phyloP scores from a whole-genome alignment of 495 filamentous ascomycete genomes.

The Aspergillus steynii region DNA sequence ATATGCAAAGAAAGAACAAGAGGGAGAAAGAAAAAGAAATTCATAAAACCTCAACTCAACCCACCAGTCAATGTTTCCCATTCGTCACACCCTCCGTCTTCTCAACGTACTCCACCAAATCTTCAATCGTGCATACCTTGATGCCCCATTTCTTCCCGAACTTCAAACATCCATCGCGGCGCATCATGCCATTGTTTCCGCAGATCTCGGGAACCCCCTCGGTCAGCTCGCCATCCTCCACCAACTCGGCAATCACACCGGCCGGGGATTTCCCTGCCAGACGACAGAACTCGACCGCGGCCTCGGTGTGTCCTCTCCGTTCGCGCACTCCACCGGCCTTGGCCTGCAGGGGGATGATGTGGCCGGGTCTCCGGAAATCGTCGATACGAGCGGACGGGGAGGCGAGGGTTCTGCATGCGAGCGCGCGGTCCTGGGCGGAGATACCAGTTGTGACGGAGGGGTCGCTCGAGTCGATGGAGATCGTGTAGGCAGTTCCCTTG shows the following conservation, averaged over 20 bases:
- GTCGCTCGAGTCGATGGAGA: constrained; percentile 76
- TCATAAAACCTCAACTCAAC: constrained; percentile 7
- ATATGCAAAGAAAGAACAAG: constrained; percentile 13
- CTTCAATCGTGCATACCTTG: constrained; percentile 93
- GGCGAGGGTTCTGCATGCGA: constrained; percentile 80
- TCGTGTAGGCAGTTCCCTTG: constrained; percentile 87
- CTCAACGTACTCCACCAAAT: constrained; percentile 78
- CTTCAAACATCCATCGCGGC: constrained; percentile 81
- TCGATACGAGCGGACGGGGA: constrained; percentile 55
- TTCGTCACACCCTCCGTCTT: constrained; percentile 42
- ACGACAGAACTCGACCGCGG: constrained; percentile 82
- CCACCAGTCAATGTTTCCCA: constrained; percentile 35
- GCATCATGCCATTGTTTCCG: constrained; percentile 81
- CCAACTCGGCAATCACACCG: constrained; percentile 83
- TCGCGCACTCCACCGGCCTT: constrained; percentile 76
- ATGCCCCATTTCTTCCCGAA: constrained; percentile 90
- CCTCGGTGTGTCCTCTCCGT: constrained; percentile 87
- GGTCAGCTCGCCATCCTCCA: constrained; percentile 73
- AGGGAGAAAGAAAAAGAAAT: constrained; percentile 16
- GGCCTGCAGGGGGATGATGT: constrained; percentile 85
- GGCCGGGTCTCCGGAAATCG: constrained; percentile 80
- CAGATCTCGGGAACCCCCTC: constrained; percentile 56
- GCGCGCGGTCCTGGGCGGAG: constrained; percentile 79
- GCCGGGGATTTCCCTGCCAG: constrained; percentile 72
- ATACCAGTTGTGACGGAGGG: constrained; percentile 84